Evolutionary conservation across 2,329 filamentous ascomycete species (phyloP).

Genomic region (Fusarium nygamai): DNA sequence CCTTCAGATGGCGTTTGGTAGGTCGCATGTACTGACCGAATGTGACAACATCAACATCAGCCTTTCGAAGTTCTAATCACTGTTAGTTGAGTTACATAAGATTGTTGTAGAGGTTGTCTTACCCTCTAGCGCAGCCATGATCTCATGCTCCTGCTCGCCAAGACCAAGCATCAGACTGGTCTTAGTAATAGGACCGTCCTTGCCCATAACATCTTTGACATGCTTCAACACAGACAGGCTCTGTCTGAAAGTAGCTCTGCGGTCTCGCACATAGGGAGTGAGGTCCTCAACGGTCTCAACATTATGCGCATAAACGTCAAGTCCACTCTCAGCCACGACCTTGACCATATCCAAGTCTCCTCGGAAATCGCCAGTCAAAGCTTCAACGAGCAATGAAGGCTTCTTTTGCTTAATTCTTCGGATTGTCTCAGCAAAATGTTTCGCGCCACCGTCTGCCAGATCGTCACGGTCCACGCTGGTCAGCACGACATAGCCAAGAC

Average conservation of each 20-base stretch:
- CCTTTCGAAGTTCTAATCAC: slow-evolving; percentile 74
- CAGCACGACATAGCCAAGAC: slow-evolving; percentile 93
- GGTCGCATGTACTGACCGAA: slow-evolving; percentile 99
- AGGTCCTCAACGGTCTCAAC: slow-evolving; percentile 93
- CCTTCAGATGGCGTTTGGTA: slow-evolving; percentile 96
- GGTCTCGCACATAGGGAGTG: slow-evolving; percentile 89
- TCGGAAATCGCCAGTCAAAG: slow-evolving; percentile 85
- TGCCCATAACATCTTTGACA: slow-evolving; percentile 78
- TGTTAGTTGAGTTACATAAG: slow-evolving; percentile 18
- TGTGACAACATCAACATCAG: slow-evolving; percentile 91
- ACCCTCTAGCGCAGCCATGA: slow-evolving; percentile 81
- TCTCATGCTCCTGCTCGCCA: slow-evolving; percentile 88
- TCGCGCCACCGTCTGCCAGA: slow-evolving; percentile 84
- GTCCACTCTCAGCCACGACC: slow-evolving; percentile 83
- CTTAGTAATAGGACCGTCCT: slow-evolving; percentile 89
- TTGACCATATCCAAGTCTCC: slow-evolving; percentile 89
- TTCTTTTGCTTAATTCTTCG: slow-evolving; percentile 90
- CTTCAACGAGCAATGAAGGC: slow-evolving; percentile 81
- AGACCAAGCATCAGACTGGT: slow-evolving; percentile 97
- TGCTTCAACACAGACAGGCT: slow-evolving; percentile 81
- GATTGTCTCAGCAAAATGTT: slow-evolving; percentile 93
- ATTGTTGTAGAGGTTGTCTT: slow-evolving; percentile 39
- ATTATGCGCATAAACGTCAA: slow-evolving; percentile 98
- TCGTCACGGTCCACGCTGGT: slow-evolving; percentile 96
- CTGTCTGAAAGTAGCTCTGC: slow-evolving; percentile 88